Base-by-base conservation (phyloP, 345 rosid species). In the Ceriops decandra region DNA sequence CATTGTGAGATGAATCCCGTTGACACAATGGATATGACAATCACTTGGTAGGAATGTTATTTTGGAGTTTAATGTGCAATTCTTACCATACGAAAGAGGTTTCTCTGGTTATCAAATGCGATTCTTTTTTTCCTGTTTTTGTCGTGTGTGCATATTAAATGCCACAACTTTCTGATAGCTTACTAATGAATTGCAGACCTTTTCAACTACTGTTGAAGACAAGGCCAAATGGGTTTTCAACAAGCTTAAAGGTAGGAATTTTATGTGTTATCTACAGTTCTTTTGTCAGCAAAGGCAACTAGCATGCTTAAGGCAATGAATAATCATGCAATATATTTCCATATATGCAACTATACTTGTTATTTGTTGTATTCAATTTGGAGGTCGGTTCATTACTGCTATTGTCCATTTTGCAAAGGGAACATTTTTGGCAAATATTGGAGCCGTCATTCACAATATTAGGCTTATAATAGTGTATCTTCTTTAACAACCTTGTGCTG, bases 201-300 rank as follows among this genome's bases (percentile, higher is more conserved):
- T 95, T 81, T 95, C 99, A 24, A 88, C 59, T 69, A 85, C 97
- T 8, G 96, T 95, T 62, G 97, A 93, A 82, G 97, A 95, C 84
- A 91, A 95, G 81, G 97, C 97, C 20, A 95, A 86, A 83, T 91
- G 97, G 99, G 68, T 95, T 67, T 91, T 95, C 85, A 53, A 53
- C 57, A 53, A 53, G 5, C 57, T 53, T 24, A 53, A 91, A 53
- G 57, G 57, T 53, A 53, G 57, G 57, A 53, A 53, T 53, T 53
- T 21, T 13, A 7, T 52, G 57, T 0, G 8, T 52, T 52, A 2
- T 6, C 15, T 53, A 19, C 49, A 52, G 15, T 67, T 21, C 9
- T 8, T 20, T 5, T 7, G 15, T 21, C 30, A 17, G 8, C n/a
- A 21, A 19, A 42, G 27, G 36, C 61, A 19, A 38, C 52, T 24